Percentiles rank a stretch among this genome's conserved stretches.
Conservation (phyloP, 805 yeast genomes). For the Wickerhamiella lipophila region DNA sequence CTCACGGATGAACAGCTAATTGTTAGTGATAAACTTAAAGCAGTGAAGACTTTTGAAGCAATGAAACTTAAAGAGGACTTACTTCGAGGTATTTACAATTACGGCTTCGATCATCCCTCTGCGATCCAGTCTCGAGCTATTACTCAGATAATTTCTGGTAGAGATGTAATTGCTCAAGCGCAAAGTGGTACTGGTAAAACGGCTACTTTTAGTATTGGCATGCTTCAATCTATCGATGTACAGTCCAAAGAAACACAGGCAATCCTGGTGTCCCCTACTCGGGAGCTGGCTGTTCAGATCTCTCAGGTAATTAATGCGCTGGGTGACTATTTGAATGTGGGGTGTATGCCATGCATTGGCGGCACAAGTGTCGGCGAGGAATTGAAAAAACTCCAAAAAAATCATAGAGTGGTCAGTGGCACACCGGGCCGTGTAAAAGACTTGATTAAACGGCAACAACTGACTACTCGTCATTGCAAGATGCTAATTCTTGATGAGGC, state of each 20-base stretch:
- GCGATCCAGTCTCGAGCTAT: slow-evolving; percentile 77
- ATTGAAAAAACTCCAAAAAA: slow-evolving; percentile 48
- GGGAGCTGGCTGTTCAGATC: slow-evolving; percentile 91
- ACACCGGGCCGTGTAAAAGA: slow-evolving; percentile 95
- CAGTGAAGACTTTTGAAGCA: slow-evolving; percentile 23
- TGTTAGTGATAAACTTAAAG: slow-evolving; percentile 45
- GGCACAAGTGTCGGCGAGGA: slow-evolving; percentile 80
- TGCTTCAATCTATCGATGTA: slow-evolving; percentile 74
- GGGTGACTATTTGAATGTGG: slow-evolving; percentile 78
- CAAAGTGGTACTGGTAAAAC: slow-evolving; percentile 99
- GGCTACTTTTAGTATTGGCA: slow-evolving; percentile 92
- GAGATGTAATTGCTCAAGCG: slow-evolving; percentile 85
- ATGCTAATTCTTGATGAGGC: slow-evolving; percentile 93
- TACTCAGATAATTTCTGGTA: slow-evolving; percentile 60
- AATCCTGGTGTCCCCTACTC: slow-evolving; percentile 81
- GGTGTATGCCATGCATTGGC: slow-evolving; percentile 87
- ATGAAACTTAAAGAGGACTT: slow-evolving; percentile 29
- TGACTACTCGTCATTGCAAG: slow-evolving; percentile 64
- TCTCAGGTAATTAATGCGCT: slow-evolving; percentile 74
- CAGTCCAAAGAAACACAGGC: slow-evolving; percentile 72
- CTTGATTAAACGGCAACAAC: slow-evolving; percentile 71
- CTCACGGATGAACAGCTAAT: slow-evolving; percentile 36
- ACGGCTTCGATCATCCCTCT: slow-evolving; percentile 72
- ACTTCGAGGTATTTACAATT: slow-evolving; percentile 54
- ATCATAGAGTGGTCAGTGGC: slow-evolving; percentile 84